These are phyloP conservation scores for Massariosphaeria phaeospora DNA, from an alignment of 495 filamentous ascomycete genomes.

Conservation along the genomic window DNA sequence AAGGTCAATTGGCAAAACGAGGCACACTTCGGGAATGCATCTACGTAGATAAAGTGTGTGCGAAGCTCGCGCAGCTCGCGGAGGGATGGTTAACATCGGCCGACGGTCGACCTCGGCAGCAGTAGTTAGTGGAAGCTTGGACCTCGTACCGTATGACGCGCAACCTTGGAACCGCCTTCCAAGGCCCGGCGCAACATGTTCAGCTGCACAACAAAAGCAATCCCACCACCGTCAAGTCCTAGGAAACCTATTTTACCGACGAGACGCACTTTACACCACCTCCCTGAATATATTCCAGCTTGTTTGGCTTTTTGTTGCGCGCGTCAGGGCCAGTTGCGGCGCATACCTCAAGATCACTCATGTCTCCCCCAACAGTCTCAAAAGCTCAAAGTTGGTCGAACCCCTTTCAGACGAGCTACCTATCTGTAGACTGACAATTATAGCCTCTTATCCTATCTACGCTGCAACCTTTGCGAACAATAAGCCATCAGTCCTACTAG, in stretches of 20 bases:
- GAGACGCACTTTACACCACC: background rate
- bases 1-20: background rate
- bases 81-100: constrained; percentile 17
- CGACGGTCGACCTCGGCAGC: constrained; percentile 23
- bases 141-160: too few relatives aligned
- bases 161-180: too few relatives aligned
- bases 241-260: background rate
- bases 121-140: too few relatives aligned
- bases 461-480: constrained; percentile 82
- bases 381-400: background rate
- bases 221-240: background rate
- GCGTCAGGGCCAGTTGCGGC: background rate
- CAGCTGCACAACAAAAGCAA: background rate
- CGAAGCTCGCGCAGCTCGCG: background rate
- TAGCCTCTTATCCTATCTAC: constrained; percentile 78
- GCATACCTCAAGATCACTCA: background rate
- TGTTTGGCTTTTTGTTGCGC: background rate
- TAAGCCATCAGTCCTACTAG: constrained; percentile 66
- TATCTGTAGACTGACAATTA: constrained; percentile 7
- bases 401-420: background rate
- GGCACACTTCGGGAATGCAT: background rate
- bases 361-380: background rate
- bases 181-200: constrained; percentile 4
- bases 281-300: background rate
- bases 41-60: background rate